Percentiles rank a stretch among this genome's conserved stretches.
phyloP scores from a whole-genome alignment of 805 yeast genomes.

The Yarrowia sp. region DNA sequence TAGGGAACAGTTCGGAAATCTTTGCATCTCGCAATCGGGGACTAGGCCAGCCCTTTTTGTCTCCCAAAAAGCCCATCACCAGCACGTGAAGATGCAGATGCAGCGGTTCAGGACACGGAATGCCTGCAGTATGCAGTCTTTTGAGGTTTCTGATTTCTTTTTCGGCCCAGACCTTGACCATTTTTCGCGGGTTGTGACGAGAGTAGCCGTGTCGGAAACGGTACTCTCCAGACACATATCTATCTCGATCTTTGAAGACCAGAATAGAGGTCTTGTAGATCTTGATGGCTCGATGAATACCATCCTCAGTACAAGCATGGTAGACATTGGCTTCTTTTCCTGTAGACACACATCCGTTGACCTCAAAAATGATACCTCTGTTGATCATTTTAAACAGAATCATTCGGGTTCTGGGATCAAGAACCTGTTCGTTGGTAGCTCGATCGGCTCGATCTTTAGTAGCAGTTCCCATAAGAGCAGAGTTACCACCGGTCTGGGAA shows the following conservation, averaged over 20 bases:
- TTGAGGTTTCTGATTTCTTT: conserved; percentile 92
- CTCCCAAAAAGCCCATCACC: conserved; percentile 90
- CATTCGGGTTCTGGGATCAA: conserved; percentile 89
- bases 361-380: conserved; percentile 76
- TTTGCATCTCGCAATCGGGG: conserved; percentile 86
- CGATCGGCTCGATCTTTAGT: conserved; percentile 76
- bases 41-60: conserved; percentile 75
- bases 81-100: conserved; percentile 86
- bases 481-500: conserved; percentile 31
- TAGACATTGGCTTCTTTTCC: conserved; percentile 99
- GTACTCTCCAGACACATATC: conserved; percentile 95
- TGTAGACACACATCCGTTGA: conserved; percentile 91
- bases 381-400: conserved; percentile 79
- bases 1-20: conserved; percentile 43
- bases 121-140: conserved; percentile 71
- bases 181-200: conserved; percentile 90
- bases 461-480: conserved; percentile 27
- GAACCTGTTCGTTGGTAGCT: conserved; percentile 94
- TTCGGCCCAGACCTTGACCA: conserved; percentile 98
- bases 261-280: conserved; percentile 94
- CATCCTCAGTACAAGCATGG: conserved; percentile 54
- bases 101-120: conserved; percentile 92
- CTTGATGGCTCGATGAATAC: conserved; percentile 75
- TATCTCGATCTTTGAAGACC: conserved; percentile 94
- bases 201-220: conserved; percentile 81